Conservation (phyloP, 768 basidiomycete species). For the Suillus tomentosus region DNA sequence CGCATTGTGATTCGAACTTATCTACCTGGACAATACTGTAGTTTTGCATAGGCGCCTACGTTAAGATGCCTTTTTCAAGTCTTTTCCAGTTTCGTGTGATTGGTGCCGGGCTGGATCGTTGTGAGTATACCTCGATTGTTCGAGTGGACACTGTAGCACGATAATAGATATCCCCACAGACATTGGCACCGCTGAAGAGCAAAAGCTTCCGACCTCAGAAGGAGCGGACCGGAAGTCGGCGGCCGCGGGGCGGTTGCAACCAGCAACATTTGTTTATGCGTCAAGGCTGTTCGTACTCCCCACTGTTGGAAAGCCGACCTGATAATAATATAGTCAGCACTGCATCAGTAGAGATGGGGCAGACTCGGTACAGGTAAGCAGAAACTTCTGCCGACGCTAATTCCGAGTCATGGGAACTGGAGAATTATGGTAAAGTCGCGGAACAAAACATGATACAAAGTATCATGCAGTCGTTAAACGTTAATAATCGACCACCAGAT, state of each 20-base stretch:
- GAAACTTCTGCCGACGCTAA: background rate
- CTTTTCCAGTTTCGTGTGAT: too few relatives aligned
- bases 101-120: too few relatives aligned
- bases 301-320: background rate
- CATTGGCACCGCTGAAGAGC: background rate
- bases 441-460: background rate
- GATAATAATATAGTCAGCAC: background rate
- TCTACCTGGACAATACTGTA: too few relatives aligned
- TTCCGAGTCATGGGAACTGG: background rate
- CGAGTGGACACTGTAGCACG: too few relatives aligned
- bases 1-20: too few relatives aligned
- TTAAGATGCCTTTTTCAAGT: too few relatives aligned
- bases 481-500: background rate
- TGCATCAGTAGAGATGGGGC: background rate
- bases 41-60: too few relatives aligned
- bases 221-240: background rate
- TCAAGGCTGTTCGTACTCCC: background rate
- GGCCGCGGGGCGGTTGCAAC: background rate
- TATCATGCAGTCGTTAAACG: background rate
- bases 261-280: background rate
- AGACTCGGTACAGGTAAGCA: background rate
- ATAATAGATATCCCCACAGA: background rate
- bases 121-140: too few relatives aligned
- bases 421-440: background rate
- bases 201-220: background rate